Base-by-base conservation (phyloP, 2,329 filamentous ascomycete species). In the Emmonsiellopsis sp. region DNA sequence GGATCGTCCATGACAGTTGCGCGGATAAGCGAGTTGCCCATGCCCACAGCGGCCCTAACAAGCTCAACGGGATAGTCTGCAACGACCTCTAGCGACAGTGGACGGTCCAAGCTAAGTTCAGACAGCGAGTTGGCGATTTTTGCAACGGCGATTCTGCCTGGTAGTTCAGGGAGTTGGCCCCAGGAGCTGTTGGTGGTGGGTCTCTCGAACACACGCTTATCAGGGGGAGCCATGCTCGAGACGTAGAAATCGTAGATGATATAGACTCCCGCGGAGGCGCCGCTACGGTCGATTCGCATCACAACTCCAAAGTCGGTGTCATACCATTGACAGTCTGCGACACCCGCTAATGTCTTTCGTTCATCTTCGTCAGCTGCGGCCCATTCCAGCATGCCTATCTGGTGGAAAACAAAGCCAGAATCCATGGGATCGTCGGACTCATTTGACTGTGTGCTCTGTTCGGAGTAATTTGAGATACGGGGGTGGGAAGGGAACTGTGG, bases 171-270 rank as follows among this genome's bases (percentile, higher is more conserved):
- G 15, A 40, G 37, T 11, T 40, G 15, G 7, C 37, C 37, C 37
- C 37, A 40, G 37, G 11, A 11, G 37, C 37, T 40, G 4, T 40
- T 11, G 11, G 11, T 15, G 11, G 3, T 40, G 11, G 11, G 11
- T 15, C 15, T 40, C 37, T 40, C 37, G 5, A 26, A 26, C 20
- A 26, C 20, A 15, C 37, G 37, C 37, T 40, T 40, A 11, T 15
- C 37, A 3, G 11, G 15, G 11, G 37, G 37, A 15, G 11, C 37
- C 15, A 30, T 38, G 20, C 20, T 26, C 20, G 20, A 26, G 20
- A 26, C 20, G 31, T 53, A 48, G 26, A 53, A 53, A 38, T 53
- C 32, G 32, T 55, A 53, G 38, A 50, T 55, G 15, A 50, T 42
- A 37, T 52, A 52, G 44, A 53, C 30, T 7, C 51, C 45, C 20